Evolutionary conservation across 2,329 filamentous ascomycete genomes (phyloP).

Genomic region (Xylaria sp.): DNA sequence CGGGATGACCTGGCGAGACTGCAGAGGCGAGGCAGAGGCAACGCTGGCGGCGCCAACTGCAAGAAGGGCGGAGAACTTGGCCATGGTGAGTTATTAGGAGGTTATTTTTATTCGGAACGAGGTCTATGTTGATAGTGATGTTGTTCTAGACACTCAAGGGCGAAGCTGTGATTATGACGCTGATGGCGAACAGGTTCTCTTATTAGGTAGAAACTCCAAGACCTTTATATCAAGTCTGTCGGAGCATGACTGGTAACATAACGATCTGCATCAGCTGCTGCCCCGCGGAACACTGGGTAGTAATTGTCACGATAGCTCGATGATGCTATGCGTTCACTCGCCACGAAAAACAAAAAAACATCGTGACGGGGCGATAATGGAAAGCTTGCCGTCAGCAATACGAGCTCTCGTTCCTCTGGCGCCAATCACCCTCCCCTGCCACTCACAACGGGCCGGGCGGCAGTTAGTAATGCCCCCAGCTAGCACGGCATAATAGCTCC

Average conservation of each 20-base stretch:
- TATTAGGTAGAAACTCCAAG: neutral
- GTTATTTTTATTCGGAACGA: neutral
- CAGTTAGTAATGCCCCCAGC: neutral
- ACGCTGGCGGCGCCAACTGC: conserved; percentile 26
- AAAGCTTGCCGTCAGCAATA: conserved; percentile 32
- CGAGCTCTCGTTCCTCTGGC: conserved; percentile 22
- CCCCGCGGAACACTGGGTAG: neutral
- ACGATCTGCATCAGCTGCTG: conserved; percentile 15
- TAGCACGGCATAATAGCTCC: neutral
- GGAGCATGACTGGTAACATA: conserved; percentile 9
- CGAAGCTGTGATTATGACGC: neutral
- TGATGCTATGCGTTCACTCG: neutral
- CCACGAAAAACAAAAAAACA: neutral
- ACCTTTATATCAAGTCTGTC: neutral
- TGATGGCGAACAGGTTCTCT: neutral
- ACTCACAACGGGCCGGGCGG: neutral
- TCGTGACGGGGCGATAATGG: conserved; percentile 1
- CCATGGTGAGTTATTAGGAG: conserved; percentile 6
- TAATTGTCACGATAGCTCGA: conserved; percentile 7
- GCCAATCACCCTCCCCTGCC: conserved; percentile 28
- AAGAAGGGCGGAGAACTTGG: conserved; percentile 31
- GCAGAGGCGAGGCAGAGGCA: conserved; percentile 30
- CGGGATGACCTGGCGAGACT: conserved; percentile 30
- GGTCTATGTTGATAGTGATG: neutral
- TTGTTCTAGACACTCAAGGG: neutral